Evolutionary conservation across 2,329 filamentous ascomycete genomes (phyloP).

Genomic region (Trichoderma hamatum): DNA sequence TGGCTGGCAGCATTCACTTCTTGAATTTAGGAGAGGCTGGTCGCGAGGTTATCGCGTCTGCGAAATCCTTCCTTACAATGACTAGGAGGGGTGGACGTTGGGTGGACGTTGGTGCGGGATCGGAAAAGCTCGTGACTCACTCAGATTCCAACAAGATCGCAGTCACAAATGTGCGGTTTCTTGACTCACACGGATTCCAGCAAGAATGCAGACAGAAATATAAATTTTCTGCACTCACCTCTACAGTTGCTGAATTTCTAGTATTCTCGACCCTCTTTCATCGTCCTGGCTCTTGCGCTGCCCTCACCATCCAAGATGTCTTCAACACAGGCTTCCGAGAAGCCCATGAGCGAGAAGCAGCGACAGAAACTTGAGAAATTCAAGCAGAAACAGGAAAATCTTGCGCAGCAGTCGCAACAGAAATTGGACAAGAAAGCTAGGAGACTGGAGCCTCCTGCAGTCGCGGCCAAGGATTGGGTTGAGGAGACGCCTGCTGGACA

Average conservation of each 20-base stretch:
- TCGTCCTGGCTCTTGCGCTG: neutral
- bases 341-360: neutral
- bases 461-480: slow-evolving; percentile 43
- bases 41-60: neutral
- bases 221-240: neutral
- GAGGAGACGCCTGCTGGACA: slow-evolving; percentile 61
- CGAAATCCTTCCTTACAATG: neutral
- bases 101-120: neutral
- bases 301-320: neutral
- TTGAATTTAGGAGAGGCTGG: neutral
- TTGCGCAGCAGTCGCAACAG: slow-evolving; percentile 38
- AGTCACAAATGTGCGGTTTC: neutral
- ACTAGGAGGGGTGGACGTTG: neutral
- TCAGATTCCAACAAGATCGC: neutral
- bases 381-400: neutral
- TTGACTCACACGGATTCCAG: neutral
- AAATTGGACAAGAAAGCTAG: slow-evolving; percentile 71
- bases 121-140: neutral
- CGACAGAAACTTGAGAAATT: neutral
- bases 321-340: neutral
- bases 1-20: neutral
- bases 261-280: neutral
- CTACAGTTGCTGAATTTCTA: neutral
- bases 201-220: neutral
- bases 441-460: slow-evolving; percentile 45